Evolutionary conservation across 495 filamentous ascomycete species (phyloP), one percentile per base, ranked within the genome.

Genomic region (Achaetomiella virescens): DNA sequence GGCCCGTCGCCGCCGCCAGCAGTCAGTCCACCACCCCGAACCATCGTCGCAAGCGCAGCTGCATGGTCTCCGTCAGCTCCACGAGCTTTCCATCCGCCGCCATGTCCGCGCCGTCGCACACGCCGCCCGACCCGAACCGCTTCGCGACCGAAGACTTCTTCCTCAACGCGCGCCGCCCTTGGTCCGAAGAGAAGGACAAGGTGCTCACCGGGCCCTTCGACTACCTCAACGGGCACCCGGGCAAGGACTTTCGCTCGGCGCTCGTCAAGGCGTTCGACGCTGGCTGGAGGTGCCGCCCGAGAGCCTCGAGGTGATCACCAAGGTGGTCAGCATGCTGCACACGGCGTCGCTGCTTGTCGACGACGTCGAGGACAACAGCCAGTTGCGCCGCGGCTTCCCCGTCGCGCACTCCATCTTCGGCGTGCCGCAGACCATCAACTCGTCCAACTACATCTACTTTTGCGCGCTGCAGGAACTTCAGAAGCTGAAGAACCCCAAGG

Each of bases 361-460:
- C 66, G 93, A 95, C 67, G 89, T 92, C 15, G 87, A 95, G 73
- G 89, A 99, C 72, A 84, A 76, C 49, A 95, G 89, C 6, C 61
- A 84, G 44, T 83, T 99, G 22, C 85, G 93, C 20, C 84, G 93
- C 56, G 95, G 93, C 24, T 77, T 91, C 33, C 93, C 93, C 9
- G 93, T 97, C 33, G 90, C 93, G 1, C 91, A 99, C 72, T 84
- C 78, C 67, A 97, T 99, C 58, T 99, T 95, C 65, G 93, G 93
- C 56, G 87, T 88, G 0, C 88, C 93, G 5, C 93, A 97, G 68
- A 96, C 95, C 37, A 96, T 98, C 70, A 98, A 97, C 74, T 89
- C 85, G 20, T 90, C 92, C 48, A 98, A 98, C 73, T 98, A 97
- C 68, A 82, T 96, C 52, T 97, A 97, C 75, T 97, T 98, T 65